A percentile compares a stretch with the other conserved stretches of the same genome.
These are phyloP conservation scores for Coniochaeta prunicola DNA, from an alignment of 2,329 filamentous ascomycete genomes.

Conservation along the genomic window DNA sequence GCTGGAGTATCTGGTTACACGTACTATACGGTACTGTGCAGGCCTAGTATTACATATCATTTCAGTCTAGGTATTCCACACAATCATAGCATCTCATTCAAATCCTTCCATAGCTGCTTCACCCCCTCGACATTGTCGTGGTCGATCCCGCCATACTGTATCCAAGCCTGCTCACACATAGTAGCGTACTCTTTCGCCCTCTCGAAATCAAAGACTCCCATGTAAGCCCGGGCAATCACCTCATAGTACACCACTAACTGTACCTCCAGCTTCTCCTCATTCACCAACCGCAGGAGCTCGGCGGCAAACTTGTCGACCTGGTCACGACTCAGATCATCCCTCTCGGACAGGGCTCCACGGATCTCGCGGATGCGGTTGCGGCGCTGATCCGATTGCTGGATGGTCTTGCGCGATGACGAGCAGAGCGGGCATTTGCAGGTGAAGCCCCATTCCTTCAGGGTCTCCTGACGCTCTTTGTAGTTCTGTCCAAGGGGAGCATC, in stretches of 20 bases:
- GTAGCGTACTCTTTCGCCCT: slow-evolving; percentile 9
- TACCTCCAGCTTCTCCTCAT: slow-evolving; percentile 15
- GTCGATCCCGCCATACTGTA: slow-evolving; percentile 12
- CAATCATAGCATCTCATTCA: background rate
- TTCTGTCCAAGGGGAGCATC: slow-evolving; percentile 15
- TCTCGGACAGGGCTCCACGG: slow-evolving; percentile 7
- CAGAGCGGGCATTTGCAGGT: slow-evolving; percentile 15
- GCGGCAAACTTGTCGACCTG: slow-evolving; percentile 7
- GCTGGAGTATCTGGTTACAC: background rate
- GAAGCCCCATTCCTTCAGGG: slow-evolving; percentile 16
- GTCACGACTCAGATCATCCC: background rate
- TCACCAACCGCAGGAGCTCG: slow-evolving; percentile 14
- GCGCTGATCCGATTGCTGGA: slow-evolving; percentile 11
- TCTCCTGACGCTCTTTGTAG: slow-evolving; percentile 9
- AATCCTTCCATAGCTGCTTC: slow-evolving; percentile 8
- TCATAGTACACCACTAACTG: slow-evolving; percentile 19
- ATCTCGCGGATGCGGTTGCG: slow-evolving; percentile 16
- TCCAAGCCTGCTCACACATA: slow-evolving; percentile 10
- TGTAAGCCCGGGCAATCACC: slow-evolving; percentile 15
- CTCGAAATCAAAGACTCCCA: slow-evolving; percentile 8
- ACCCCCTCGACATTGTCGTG: slow-evolving; percentile 13
- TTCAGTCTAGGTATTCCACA: background rate
- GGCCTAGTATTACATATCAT: background rate
- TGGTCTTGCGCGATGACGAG: slow-evolving; percentile 3
- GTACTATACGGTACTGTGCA: background rate